These are phyloP conservation scores for Claviceps fusiformis DNA, from an alignment of 2,329 filamentous ascomycete species.

Conservation along the genomic window DNA sequence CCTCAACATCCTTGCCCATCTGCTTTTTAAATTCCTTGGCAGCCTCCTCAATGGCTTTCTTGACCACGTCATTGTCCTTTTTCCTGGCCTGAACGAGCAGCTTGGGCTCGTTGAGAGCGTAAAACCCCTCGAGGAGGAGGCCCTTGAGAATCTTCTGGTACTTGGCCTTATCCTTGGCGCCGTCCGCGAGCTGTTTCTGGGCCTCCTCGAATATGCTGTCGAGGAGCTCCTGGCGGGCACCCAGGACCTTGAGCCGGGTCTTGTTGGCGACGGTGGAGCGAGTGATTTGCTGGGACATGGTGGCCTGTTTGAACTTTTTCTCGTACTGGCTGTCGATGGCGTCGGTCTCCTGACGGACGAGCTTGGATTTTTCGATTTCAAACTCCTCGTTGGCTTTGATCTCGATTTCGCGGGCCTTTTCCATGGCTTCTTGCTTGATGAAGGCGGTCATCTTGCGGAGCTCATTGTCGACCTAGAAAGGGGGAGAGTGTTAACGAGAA, in stretches of 20 bases:
- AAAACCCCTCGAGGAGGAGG: constrained; percentile 78
- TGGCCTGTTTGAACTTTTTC: constrained; percentile 98
- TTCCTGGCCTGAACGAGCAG: constrained; percentile 63
- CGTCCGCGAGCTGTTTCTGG: constrained; percentile 52
- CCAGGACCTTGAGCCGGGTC: constrained; percentile 78
- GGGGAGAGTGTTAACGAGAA: neutral
- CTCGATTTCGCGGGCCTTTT: constrained; percentile 94
- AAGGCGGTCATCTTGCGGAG: constrained; percentile 99
- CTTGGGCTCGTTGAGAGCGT: constrained; percentile 71
- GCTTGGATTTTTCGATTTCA: constrained; percentile 96
- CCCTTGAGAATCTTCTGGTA: constrained; percentile 68
- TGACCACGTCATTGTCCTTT: constrained; percentile 61
- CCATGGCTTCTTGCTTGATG: constrained; percentile 95
- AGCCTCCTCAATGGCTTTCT: constrained; percentile 66
- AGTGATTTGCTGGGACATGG: constrained; percentile 98
- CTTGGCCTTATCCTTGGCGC: constrained; percentile 55
- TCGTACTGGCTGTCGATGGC: constrained; percentile 87
- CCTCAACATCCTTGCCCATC: constrained; percentile 53
- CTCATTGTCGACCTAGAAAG: constrained; percentile 75
- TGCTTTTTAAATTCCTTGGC: constrained; percentile 73
- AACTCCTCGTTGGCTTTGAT: constrained; percentile 99
- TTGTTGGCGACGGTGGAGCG: constrained; percentile 94
- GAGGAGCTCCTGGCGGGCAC: constrained; percentile 77
- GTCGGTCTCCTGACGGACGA: constrained; percentile 88
- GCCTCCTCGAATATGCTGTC: constrained; percentile 80